Evolutionary conservation across 352 stramenopile species (phyloP), one percentile per base, ranked within the genome.

Genomic region (Phytophthora hybrid): DNA sequence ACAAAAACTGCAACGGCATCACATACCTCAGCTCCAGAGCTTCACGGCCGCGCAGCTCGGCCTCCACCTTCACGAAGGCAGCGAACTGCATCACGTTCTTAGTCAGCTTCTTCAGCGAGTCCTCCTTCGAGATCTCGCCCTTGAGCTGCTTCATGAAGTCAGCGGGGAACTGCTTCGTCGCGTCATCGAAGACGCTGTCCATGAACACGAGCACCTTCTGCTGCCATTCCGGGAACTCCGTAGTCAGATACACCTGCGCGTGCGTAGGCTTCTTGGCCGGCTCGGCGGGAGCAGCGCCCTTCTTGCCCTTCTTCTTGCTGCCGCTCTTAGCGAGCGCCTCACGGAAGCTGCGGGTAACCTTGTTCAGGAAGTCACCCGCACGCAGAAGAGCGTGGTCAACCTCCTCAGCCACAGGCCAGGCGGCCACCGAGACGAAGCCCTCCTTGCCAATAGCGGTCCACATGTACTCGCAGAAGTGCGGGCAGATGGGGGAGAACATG

Each of bases 61-160:
- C 93, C 75, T 99, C 96, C 26, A 87, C 88, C 83, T 98, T 98
- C 70, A 98, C 90, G 54, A 99, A 99, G 26, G 94, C 93, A 66
- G 92, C 97, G 71, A 99, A 99, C 77, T 99, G 97, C 97, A 99
- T 99, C 31, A 97, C 88, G 69, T 97, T 94, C 88, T 99, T 99
- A 14, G 88, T 97, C 14, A 96, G 74, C 77, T 91, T 94, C 85
- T 96, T 97, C 55, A 97, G 66, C 37, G 92, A 88, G 59, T 94
- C 87, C 71, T 95, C 79, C 55, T 87, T 83, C 8, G 73, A 70
- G 47, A 97, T 79, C 61, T 87, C 66, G 21, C 80, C 79, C 88
- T 97, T 97, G 16, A 97, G 75, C 14, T 91, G 77, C 78, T 95
- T 95, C 86, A 97, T 96, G 53, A 97, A 95, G 72, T 96, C 87